Percentiles rank a stretch among this genome's conserved stretches.
phyloP scores from a whole-genome alignment of 768 basidiomycete species.

The Leccinum fibrillosum region DNA sequence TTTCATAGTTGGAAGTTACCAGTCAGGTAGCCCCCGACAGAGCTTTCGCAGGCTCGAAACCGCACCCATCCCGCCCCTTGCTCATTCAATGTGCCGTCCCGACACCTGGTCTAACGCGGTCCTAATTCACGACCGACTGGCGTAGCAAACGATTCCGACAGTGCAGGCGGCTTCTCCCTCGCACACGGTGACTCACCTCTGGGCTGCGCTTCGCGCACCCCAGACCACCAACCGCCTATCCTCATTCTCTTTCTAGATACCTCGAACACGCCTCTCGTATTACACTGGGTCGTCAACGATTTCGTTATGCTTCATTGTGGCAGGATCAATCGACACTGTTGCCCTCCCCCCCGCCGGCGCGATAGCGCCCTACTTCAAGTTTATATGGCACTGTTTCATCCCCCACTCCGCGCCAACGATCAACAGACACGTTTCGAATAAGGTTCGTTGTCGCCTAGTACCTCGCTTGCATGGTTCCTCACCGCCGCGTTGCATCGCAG shows the following conservation, averaged over 20 bases:
- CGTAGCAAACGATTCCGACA: not conserved
- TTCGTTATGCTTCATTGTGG: conserved; percentile 7
- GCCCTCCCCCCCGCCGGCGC: conserved; percentile 15
- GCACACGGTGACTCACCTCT: too few species aligned
- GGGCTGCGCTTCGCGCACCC: too few species aligned
- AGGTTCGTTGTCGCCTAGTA: conserved; percentile 26
- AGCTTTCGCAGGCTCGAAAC: not conserved
- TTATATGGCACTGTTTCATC: conserved; percentile 49
- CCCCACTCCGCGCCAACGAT: conserved; percentile 36
- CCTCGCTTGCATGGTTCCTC: not conserved
- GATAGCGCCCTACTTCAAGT: conserved; percentile 40
- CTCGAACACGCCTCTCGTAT: conserved; percentile 19
- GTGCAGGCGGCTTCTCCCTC: too few species aligned
- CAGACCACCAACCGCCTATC: too few species aligned
- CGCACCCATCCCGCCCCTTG: too few species aligned
- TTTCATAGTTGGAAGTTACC: too few species aligned
- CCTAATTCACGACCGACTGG: not conserved
- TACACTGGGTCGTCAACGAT: conserved; percentile 25
- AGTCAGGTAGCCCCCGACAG: not conserved
- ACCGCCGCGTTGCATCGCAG: conserved; percentile 20
- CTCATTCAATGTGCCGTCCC: too few species aligned
- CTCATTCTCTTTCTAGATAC: conserved; percentile 6
- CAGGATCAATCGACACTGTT: conserved; percentile 20
- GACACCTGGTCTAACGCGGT: not conserved
- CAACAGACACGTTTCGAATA: conserved; percentile 45